Evolutionary conservation across 768 basidiomycete species (phyloP).

Genomic region (Leccinum fibrillosum): DNA sequence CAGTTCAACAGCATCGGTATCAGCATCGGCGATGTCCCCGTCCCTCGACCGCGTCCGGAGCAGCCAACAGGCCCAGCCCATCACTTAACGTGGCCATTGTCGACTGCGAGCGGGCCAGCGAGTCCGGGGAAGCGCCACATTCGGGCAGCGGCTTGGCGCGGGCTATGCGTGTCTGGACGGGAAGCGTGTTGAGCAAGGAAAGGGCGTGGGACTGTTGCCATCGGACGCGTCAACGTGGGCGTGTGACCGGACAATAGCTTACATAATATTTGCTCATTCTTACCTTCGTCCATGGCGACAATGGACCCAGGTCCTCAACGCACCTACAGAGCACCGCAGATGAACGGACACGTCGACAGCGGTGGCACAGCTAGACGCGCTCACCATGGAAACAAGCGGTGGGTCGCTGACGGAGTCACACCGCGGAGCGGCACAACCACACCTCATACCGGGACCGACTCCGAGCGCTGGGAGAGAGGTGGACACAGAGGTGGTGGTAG

Average conservation of each 20-base stretch:
- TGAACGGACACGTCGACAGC: constrained; percentile 22
- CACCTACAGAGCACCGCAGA: constrained; percentile 18
- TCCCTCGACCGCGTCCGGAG: too few relatives aligned
- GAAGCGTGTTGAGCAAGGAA: too few relatives aligned
- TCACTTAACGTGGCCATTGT: neutral
- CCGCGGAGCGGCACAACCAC: constrained; percentile 35
- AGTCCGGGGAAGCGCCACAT: neutral
- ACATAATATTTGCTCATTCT: neutral
- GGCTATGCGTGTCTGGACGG: too few relatives aligned
- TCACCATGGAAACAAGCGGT: constrained; percentile 57
- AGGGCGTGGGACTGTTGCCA: too few relatives aligned
- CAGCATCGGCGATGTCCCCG: too few relatives aligned
- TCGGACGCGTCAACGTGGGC: too few relatives aligned
- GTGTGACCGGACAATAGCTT: neutral
- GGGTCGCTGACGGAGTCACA: constrained; percentile 44
- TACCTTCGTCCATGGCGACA: constrained; percentile 13
- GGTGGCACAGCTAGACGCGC: constrained; percentile 23
- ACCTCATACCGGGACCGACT: constrained; percentile 39
- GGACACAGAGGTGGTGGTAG: constrained; percentile 51
- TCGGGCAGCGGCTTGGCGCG: neutral
- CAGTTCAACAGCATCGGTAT: neutral
- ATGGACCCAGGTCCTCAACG: constrained; percentile 27
- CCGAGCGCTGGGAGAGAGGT: constrained; percentile 63
- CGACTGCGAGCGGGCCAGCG: too few relatives aligned
- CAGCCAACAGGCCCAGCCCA: too few relatives aligned